These are phyloP conservation scores for Blastobotrys arbuscula DNA, from an alignment of 1,139 yeast genomes.

Conservation along the genomic window DNA sequence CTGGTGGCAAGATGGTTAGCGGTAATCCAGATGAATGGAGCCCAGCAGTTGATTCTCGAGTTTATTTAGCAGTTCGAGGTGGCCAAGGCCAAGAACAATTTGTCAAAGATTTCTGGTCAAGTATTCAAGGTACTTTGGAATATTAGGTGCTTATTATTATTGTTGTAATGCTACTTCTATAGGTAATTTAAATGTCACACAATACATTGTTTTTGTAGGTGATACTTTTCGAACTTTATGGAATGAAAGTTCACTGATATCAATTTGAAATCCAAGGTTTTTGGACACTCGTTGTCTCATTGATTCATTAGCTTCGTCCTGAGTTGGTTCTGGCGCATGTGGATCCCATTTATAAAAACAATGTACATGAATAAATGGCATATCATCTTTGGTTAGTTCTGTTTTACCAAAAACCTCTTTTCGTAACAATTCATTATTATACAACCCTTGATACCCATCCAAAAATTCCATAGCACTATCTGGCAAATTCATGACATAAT, in stretches of 20 bases:
- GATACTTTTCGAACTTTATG: conserved; percentile 91
- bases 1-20: conserved; percentile 51
- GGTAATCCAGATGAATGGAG: conserved; percentile 47
- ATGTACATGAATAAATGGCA: conserved; percentile 82
- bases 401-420: conserved; percentile 29
- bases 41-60: conserved; percentile 44
- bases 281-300: conserved; percentile 55
- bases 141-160: neutral
- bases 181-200: conserved; percentile 77
- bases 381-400: conserved; percentile 17
- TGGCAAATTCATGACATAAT: conserved; percentile 94
- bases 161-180: conserved; percentile 54
- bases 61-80: conserved; percentile 52
- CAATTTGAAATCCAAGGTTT: conserved; percentile 46
- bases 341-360: conserved; percentile 85
- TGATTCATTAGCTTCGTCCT: conserved; percentile 57
- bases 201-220: conserved; percentile 95
- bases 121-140: conserved; percentile 40
- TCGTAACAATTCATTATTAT: conserved; percentile 37
- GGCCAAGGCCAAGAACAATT: conserved; percentile 43
- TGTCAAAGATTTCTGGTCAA: conserved; percentile 45
- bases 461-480: conserved; percentile 87
- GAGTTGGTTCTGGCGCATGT: conserved; percentile 62
- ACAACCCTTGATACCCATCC: conserved; percentile 69
- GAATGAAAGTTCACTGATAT: conserved; percentile 45